These are phyloP conservation scores for Pyricularia sp. DNA, from an alignment of 2,329 filamentous ascomycete genomes.

Conservation along the genomic window DNA sequence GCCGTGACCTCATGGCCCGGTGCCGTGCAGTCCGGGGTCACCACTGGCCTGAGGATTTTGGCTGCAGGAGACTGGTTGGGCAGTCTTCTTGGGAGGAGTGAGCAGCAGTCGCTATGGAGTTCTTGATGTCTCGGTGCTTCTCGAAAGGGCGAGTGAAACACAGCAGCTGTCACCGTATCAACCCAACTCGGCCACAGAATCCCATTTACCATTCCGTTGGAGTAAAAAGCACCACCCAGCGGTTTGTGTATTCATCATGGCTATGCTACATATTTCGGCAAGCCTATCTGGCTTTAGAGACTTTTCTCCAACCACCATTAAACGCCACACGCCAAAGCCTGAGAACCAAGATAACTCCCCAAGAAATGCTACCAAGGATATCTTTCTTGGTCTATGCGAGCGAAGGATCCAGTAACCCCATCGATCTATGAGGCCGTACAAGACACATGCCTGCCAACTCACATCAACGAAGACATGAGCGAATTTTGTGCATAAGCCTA, in stretches of 20 bases:
- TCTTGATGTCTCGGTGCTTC: slow-evolving; percentile 15
- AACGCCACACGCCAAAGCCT: slow-evolving; percentile 1
- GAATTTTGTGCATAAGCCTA: slow-evolving; percentile 78
- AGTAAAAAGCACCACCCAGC: background rate
- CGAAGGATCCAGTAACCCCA: background rate
- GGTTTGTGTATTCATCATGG: background rate
- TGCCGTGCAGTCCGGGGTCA: slow-evolving; percentile 21
- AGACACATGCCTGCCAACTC: slow-evolving; percentile 13
- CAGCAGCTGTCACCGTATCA: background rate
- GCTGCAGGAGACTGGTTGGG: slow-evolving; percentile 54
- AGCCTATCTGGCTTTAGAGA: background rate
- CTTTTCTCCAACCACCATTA: background rate
- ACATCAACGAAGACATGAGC: slow-evolving; percentile 66
- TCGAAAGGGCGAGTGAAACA: background rate
- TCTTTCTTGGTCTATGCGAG: slow-evolving; percentile 3
- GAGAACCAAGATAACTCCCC: background rate
- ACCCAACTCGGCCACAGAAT: background rate
- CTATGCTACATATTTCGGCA: background rate
- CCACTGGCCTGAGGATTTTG: slow-evolving; percentile 38
- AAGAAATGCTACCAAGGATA: background rate
- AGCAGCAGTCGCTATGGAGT: slow-evolving; percentile 35
- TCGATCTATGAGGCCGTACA: background rate
- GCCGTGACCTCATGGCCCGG: slow-evolving; percentile 54
- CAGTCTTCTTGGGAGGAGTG: slow-evolving; percentile 37
- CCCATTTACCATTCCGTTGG: background rate